phyloP scores from a whole-genome alignment of 176 grass and related monocot genomes.

The Rhynchospora tenuis region DNA sequence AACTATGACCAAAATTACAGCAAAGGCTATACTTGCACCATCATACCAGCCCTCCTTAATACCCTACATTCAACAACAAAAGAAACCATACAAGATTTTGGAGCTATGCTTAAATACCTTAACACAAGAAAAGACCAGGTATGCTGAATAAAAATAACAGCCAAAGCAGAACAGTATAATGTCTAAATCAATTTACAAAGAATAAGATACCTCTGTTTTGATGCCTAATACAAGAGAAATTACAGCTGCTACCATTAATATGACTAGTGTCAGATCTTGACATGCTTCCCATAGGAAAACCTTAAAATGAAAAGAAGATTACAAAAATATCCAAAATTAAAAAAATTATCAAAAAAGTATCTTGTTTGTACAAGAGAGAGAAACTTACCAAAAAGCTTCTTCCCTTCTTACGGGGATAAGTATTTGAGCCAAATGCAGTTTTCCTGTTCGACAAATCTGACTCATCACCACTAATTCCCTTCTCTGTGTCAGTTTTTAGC shows the following conservation, averaged over 20 bases:
- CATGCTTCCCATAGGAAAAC: conserved; percentile 90
- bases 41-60: conserved; percentile 98
- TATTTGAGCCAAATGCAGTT: conserved; percentile 70
- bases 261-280: conserved; percentile 84
- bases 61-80: conserved; percentile 39
- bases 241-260: conserved; percentile 91
- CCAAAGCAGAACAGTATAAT: conserved; percentile 4
- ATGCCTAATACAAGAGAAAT: conserved; percentile 91
- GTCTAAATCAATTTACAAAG: not conserved
- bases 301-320: conserved; percentile 29
- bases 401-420: conserved; percentile 91
- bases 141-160: not conserved
- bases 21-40: conserved; percentile 90
- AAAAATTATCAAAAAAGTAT: not conserved
- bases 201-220: conserved; percentile 65
- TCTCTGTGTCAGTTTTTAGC: conserved; percentile 61
- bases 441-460: conserved; percentile 45
- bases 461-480: conserved; percentile 52
- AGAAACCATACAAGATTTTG: not conserved
- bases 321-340: conserved; percentile 3
- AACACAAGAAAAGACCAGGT: not conserved
- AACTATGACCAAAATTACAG: conserved; percentile 82
- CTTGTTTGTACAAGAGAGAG: not conserved
- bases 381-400: conserved; percentile 60
- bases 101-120: not conserved